Percentiles rank a stretch among this genome's conserved stretches.
Conservation (phyloP, 768 basidiomycete species). For the Lactifluus piperatus region DNA sequence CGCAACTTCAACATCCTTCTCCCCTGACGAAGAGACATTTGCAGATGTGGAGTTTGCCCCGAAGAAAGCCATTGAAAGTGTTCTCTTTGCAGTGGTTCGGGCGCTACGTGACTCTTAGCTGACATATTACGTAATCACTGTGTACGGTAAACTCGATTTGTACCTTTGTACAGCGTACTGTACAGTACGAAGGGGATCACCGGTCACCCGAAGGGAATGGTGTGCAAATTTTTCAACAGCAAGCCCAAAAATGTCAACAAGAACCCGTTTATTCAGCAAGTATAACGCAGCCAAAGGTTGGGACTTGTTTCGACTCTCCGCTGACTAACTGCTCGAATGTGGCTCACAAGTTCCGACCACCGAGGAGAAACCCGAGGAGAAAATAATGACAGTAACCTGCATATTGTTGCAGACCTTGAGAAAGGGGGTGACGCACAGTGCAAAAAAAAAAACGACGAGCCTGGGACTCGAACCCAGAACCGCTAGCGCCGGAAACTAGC, state of each 20-base stretch:
- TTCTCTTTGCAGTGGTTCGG: background rate
- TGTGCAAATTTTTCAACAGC: too few relatives aligned
- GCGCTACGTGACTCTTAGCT: background rate
- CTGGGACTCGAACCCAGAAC: conserved; percentile 57
- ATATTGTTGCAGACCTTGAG: background rate
- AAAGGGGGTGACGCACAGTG: background rate
- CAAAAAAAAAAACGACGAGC: conserved; percentile 41
- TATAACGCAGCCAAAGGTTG: too few relatives aligned
- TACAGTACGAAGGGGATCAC: too few relatives aligned
- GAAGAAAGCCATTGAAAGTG: conserved; percentile 37
- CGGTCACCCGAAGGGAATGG: too few relatives aligned
- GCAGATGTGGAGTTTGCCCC: conserved; percentile 26
- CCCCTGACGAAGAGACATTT: conserved; percentile 33
- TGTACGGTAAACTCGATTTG: too few relatives aligned
- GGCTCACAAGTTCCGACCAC: too few relatives aligned
- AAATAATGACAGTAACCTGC: background rate
- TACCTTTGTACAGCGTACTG: too few relatives aligned
- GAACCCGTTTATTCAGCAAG: too few relatives aligned
- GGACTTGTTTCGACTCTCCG: too few relatives aligned
- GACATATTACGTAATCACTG: conserved; percentile 19
- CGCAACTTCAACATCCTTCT: conserved; percentile 74
- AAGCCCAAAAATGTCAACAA: too few relatives aligned
- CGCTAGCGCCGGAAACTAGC: conserved; percentile 58
- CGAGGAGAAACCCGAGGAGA: too few relatives aligned
- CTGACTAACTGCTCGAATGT: too few relatives aligned